Evolutionary conservation across 495 filamentous ascomycete genomes (phyloP).

Genomic region (Penicillium waksmanii): DNA sequence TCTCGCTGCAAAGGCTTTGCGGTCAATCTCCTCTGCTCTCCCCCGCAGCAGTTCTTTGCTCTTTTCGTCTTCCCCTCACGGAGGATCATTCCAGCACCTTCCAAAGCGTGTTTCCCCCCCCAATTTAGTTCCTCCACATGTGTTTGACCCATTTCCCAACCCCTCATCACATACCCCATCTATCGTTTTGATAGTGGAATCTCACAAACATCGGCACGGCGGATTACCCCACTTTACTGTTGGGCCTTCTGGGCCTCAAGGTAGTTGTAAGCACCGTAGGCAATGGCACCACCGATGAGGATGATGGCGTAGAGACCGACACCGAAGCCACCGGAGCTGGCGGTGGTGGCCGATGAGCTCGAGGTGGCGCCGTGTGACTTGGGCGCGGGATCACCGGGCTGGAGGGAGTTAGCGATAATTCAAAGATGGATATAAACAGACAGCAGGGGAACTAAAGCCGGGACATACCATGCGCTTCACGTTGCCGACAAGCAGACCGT

Average conservation of each 20-base stretch:
- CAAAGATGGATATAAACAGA: background rate
- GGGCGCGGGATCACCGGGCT: slow-evolving; percentile 87
- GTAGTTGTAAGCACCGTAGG: slow-evolving; percentile 88
- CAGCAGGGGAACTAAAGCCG: slow-evolving; percentile 10
- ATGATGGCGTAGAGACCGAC: slow-evolving; percentile 83
- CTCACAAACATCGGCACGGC: background rate
- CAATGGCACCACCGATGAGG: slow-evolving; percentile 74
- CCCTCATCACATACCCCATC: background rate
- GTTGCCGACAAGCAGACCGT: slow-evolving; percentile 73
- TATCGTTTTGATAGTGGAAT: background rate
- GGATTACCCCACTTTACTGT: slow-evolving; percentile 18
- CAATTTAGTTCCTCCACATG: background rate
- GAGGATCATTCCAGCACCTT: background rate
- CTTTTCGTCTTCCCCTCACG: slow-evolving; percentile 2
- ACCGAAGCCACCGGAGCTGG: slow-evolving; percentile 60
- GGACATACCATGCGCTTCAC: slow-evolving; percentile 82
- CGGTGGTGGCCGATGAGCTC: slow-evolving; percentile 52
- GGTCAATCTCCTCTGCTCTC: background rate
- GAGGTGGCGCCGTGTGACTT: slow-evolving; percentile 59
- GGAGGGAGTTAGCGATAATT: slow-evolving; percentile 13
- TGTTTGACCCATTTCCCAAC: background rate
- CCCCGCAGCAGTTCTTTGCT: slow-evolving; percentile 3
- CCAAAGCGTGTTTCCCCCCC: background rate
- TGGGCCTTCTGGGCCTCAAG: slow-evolving; percentile 59
- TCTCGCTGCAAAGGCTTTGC: background rate